Evolutionary conservation across 208 protist species (phyloP).

Genomic region (Trypanosoma melophagium): DNA sequence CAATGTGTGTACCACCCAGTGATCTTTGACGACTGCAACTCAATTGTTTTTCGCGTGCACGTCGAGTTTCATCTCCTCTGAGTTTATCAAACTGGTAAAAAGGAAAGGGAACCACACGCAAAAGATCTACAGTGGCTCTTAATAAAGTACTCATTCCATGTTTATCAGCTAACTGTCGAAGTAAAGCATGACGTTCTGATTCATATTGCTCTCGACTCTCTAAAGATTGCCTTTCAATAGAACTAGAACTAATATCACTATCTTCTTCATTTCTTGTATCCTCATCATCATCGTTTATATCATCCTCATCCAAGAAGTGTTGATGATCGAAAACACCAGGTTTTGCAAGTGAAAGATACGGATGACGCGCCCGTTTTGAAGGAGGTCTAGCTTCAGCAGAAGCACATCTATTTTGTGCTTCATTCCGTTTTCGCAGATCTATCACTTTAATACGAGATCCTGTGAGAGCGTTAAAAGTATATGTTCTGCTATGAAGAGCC

Average conservation of each 20-base stretch:
- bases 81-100: slow-evolving; percentile 7
- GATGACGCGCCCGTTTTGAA: slow-evolving; percentile 21
- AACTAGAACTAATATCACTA: slow-evolving; percentile 2
- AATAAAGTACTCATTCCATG: slow-evolving; percentile 25
- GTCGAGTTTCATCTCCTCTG: neutral
- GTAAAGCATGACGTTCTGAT: slow-evolving; percentile 12
- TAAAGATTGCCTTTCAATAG: neutral
- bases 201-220: neutral
- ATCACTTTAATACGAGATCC: slow-evolving; percentile 45
- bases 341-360: slow-evolving; percentile 19
- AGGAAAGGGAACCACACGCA: slow-evolving; percentile 30
- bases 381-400: slow-evolving; percentile 7
- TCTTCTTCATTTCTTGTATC: slow-evolving; percentile 1
- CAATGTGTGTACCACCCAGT: neutral
- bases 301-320: neutral
- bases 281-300: neutral
- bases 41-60: neutral
- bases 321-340: neutral
- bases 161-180: slow-evolving; percentile 13
- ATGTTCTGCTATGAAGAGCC: slow-evolving; percentile 54
- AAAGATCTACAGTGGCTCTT: slow-evolving; percentile 13
- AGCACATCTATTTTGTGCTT: slow-evolving; percentile 1
- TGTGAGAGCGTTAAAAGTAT: slow-evolving; percentile 67
- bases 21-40: neutral
- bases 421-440: slow-evolving; percentile 21